Evolutionary conservation across 1,284 basidiomycete species (phyloP).

Genomic region (Thelephora terrestris): DNA sequence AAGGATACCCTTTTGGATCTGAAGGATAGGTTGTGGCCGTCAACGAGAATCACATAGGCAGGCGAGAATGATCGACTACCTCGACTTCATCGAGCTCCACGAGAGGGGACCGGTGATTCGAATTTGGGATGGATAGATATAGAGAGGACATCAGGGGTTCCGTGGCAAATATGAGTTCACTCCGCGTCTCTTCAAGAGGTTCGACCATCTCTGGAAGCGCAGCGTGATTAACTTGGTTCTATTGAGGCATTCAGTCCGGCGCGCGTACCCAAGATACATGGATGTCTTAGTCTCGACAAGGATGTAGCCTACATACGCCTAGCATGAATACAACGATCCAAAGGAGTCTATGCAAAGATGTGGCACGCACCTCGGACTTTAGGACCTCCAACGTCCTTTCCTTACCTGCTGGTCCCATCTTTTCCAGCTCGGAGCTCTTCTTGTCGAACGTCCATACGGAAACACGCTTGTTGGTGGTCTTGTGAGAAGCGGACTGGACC

Average conservation of each 20-base stretch:
- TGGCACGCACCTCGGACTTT: constrained; percentile 70
- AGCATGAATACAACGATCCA: background rate
- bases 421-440: constrained; percentile 62
- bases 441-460: constrained; percentile 90
- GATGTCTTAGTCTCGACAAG: constrained; percentile 81
- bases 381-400: constrained; percentile 75
- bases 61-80: constrained; percentile 29
- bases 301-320: constrained; percentile 60
- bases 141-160: constrained; percentile 80
- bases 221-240: background rate
- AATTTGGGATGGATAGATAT: constrained; percentile 61
- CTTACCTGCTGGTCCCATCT: constrained; percentile 46
- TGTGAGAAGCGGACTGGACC: constrained; percentile 77
- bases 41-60: background rate
- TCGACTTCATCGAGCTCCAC: constrained; percentile 89
- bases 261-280: constrained; percentile 75
- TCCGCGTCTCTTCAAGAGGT: constrained; percentile 90
- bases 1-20: constrained; percentile 96
- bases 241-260: background rate
- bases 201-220: constrained; percentile 79
- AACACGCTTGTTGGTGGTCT: constrained; percentile 79
- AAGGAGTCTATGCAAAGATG: constrained; percentile 5
- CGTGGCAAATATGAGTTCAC: constrained; percentile 86
- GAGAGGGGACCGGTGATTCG: constrained; percentile 39
- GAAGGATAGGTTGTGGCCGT: constrained; percentile 8